Conservation (phyloP, 257 asterid species). For the Nyctanthes arbortristis region DNA sequence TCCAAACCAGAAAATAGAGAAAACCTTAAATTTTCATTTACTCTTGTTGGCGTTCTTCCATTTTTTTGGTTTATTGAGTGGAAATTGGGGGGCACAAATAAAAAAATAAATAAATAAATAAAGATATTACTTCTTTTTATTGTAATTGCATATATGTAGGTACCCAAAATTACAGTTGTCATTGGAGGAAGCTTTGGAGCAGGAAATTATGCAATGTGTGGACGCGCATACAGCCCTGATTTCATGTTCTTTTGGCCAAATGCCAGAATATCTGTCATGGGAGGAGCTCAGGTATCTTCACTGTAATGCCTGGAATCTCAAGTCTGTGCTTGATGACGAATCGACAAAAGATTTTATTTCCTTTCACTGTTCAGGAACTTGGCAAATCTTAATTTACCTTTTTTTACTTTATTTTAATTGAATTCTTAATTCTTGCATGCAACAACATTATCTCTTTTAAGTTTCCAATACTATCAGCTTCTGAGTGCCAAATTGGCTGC, state of each 20-base stretch:
- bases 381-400: neutral
- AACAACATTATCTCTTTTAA: neutral
- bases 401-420: neutral
- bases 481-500: neutral
- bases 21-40: neutral
- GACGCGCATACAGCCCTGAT: conserved; percentile 96
- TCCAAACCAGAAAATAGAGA: conserved; percentile 6
- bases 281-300: conserved; percentile 88
- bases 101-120: too few relatives aligned
- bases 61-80: neutral
- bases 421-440: neutral
- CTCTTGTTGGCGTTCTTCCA: neutral
- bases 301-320: neutral
- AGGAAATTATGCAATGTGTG: conserved; percentile 99
- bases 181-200: conserved; percentile 99
- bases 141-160: conserved; percentile 44
- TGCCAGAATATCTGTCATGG: conserved; percentile 97
- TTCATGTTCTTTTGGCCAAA: conserved; percentile 98
- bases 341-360: neutral
- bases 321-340: neutral
- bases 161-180: conserved; percentile 83
- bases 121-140: conserved; percentile 5
- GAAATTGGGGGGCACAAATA: too few relatives aligned
- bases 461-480: neutral
- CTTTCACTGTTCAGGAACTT: neutral